These are phyloP conservation scores for Parachlorella kessleri DNA, from an alignment of 139 green algal genomes.

Conservation along the genomic window DNA sequence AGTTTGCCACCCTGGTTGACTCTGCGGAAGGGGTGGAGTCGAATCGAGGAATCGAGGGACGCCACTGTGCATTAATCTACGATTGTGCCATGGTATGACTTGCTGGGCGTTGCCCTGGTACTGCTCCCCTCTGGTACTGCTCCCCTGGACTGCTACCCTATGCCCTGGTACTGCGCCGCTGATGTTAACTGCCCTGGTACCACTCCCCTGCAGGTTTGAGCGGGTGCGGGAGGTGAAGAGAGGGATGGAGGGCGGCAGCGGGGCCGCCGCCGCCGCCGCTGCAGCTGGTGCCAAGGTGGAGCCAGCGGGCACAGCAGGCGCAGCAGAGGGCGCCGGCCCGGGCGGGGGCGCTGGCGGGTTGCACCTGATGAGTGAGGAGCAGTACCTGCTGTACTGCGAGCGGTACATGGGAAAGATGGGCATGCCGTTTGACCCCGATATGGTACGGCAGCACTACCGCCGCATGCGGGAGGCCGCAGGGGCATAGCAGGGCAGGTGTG, in stretches of 20 bases:
- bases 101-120: too few relatives aligned
- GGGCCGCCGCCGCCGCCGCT: not conserved
- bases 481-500: not conserved
- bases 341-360: not conserved
- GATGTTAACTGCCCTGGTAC: too few relatives aligned
- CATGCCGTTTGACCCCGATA: slow-evolving; percentile 32
- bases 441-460: slow-evolving; percentile 26
- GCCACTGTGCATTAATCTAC: too few relatives aligned
- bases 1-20: too few relatives aligned
- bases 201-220: not conserved
- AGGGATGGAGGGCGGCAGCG: not conserved
- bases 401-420: slow-evolving; percentile 11
- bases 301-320: not conserved
- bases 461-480: not conserved
- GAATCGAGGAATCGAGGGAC: too few relatives aligned
- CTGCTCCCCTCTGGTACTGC: too few relatives aligned
- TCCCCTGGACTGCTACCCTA: too few relatives aligned
- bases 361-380: slow-evolving; percentile 24
- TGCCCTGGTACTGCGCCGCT: too few relatives aligned
- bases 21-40: too few relatives aligned
- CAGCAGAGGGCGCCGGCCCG: not conserved
- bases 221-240: not conserved
- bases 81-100: too few relatives aligned
- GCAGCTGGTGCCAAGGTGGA: not conserved
- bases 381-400: slow-evolving; percentile 26